Evolutionary conservation across 2,329 filamentous ascomycete genomes (phyloP), one percentile per base, ranked within the genome.

Genomic region (Apiospora malaysiana): DNA sequence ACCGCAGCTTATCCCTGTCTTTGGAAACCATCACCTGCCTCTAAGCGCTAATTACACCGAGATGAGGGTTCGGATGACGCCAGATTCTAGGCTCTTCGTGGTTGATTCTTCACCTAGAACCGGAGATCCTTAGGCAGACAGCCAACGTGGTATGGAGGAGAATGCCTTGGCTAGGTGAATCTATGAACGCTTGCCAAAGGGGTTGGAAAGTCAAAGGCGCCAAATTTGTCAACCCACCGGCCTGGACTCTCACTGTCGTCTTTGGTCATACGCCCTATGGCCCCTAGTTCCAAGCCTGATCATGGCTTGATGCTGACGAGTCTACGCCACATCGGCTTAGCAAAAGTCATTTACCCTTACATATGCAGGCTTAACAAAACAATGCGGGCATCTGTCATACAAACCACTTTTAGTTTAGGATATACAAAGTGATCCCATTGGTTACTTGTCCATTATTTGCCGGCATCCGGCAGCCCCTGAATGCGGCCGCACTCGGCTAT

Each of bases 101-200:
- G 49, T 18, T 18, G 25, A 21, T 10, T 37, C 2, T 4, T 21
- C 2, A 2, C 9, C 2, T 1, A 2, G 2, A 0, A 7, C 32
- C 0, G 51, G 21, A 27, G 27, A 10, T 37, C 25, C 14, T 37
- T 37, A 25, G 16, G 10, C 14, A 45, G 16, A 45, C 14, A 14
- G 25, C 18, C 25, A 2, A 27, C 14, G 46, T 18, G 25, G 49
- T 27, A 14, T 32, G 45, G 4, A 27, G 25, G 49, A 42, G 40
- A 42, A 14, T 18, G 7, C 4, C 27, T 32, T n/a, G 7, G 18
- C 2, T 25, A 12, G 23, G 5, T 16, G 32, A 14, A 27, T 27
- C 51, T 59, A 2, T 37, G 51, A 5, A n/a, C 7, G 9, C 10
- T 32, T 40, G 10, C 32, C 16, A 40, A 40, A 63, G 56, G 32